Base-by-base conservation (phyloP, 2,329 filamentous ascomycete species). In the Colletotrichum incanum region DNA sequence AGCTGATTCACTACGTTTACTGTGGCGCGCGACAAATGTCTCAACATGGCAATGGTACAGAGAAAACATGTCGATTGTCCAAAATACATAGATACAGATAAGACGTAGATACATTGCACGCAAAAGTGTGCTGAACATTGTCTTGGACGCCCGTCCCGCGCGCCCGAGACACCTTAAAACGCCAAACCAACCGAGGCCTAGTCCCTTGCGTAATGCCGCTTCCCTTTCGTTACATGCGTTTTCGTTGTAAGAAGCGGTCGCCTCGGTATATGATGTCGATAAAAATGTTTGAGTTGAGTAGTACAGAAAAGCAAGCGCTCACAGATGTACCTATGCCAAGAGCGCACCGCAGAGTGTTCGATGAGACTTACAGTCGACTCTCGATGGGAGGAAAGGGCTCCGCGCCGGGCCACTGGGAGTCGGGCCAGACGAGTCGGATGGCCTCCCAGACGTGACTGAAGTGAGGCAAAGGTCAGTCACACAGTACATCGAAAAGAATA, bases 361-460 rank as follows among this genome's bases (percentile, higher is more conserved):
- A 31, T 49, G 14, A 23, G 20, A 8, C 76, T 86, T 87, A 98
- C 82, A 98, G 84, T 76, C 93, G 90, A 81, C 93, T 95, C 83
- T 98, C 94, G 72, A 96, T 86, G 56, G 90, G 89, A 71, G 91
- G 88, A 82, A 91, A 87, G 69, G 84, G 89, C 77, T 91, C 88
- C 78, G 94, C 91, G 72, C 92, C 91, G 26, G 94, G 93, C 93
- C 95, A 97, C 76, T 93, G 90, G 50, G 90, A 92, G 77, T 97
- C 94, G 1, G 96, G 96, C 96, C 96, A 99, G 75, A 99, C 93
- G 74, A 93, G 87, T 71, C 93, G 91, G 80, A 99, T 91, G 34
- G 95, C 96, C 83, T 98, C 96, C 94, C 95, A 98, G 73, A 98
- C 96, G 81, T 97, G 93, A 74, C 94, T 94, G 76, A 76, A 71